phyloP scores from a whole-genome alignment of 1,139 yeast species.

The Taiozyma onychis region DNA sequence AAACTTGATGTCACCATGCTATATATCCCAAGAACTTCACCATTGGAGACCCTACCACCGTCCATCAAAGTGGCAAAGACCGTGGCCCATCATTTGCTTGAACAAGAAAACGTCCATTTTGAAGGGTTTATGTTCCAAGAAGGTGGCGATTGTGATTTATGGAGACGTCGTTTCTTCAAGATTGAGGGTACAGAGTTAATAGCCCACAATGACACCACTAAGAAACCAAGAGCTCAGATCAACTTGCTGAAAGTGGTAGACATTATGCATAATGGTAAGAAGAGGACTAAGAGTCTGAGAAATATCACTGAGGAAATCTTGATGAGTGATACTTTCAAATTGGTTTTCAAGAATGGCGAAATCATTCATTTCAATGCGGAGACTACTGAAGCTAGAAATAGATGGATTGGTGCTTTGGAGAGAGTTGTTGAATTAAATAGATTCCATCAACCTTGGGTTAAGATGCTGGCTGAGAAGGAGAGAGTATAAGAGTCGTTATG shows the following conservation, averaged over 20 bases:
- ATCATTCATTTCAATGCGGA: constrained; percentile 67
- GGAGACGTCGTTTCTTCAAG: constrained; percentile 60
- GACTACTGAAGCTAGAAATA: constrained; percentile 43
- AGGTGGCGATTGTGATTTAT: constrained; percentile 66
- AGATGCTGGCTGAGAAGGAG: constrained; percentile 18
- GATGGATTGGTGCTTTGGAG: constrained; percentile 54
- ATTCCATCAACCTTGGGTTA: constrained; percentile 69
- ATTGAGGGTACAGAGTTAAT: constrained; percentile 53
- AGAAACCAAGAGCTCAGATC: constrained; percentile 60
- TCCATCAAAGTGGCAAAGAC: constrained; percentile 56
- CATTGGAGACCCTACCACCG: constrained; percentile 56
- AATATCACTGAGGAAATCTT: constrained; percentile 60
- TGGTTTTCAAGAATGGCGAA: constrained; percentile 64
- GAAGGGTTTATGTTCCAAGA: constrained; percentile 73
- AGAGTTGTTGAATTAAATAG: constrained; percentile 46
- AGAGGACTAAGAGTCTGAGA: constrained; percentile 29
- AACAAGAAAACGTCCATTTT: constrained; percentile 32
- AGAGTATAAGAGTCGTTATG: background rate
- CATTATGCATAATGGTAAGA: constrained; percentile 44
- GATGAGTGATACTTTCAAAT: constrained; percentile 58
- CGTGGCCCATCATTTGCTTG: constrained; percentile 41
- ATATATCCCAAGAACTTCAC: constrained; percentile 56
- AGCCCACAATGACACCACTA: constrained; percentile 60
- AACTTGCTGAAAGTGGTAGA: constrained; percentile 58
- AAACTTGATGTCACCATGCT: constrained; percentile 68